Evolutionary conservation across 2,329 filamentous ascomycete species (phyloP), one percentile per base, ranked within the genome.

Genomic region (Ophiognomonia clavigignenti-juglandacearum): DNA sequence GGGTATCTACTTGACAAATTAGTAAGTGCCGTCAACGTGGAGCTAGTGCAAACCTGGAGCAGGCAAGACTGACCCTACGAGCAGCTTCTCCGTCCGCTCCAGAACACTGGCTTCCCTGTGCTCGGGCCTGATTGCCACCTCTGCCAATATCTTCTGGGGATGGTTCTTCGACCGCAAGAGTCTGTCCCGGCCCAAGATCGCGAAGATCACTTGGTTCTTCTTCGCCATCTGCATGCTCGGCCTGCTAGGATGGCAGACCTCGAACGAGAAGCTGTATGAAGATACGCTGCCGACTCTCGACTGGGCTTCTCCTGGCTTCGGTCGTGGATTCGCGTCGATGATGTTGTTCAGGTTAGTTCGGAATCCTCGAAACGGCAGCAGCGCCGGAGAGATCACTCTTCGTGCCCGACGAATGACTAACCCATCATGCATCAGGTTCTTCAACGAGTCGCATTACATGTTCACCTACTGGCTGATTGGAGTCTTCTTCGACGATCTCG

Each of bases 401-500:
- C n/a, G n/a, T n/a, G n/a, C n/a, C n/a, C n/a, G n/a, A 4, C 4
- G 2, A 11, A 11, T 7, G 8, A 0, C 45, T 57, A 6, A 56
- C 47, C 31, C 11, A 6, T 7, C 27, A 4, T 16, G 1, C 6
- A 0, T 1, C 23, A 64, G 59, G 9, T 74, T 76, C 55, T 67
- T 75, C 59, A 75, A 76, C 48, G 74, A 77, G 52, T 71, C 69
- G 0, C 68, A 75, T 36, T 70, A 71, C 53, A 75, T 75, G 61
- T 75, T 74, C 45, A 68, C 74, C 1, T 76, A 75, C 57, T 76
- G 72, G 71, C 57, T 74, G 13, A 62, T 76, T 1, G 74, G 71
- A 3, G 64, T 71, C 2, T 77, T 75, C 58, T 73, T 74, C 49
- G 64, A 73, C 48, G 72, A 77, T 40, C 59, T 76, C 6, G 70